Percentiles rank a stretch among this genome's conserved stretches.
These are phyloP conservation scores for Beauveria sp. DNA, from an alignment of 2,329 filamentous ascomycete genomes.

Conservation along the genomic window DNA sequence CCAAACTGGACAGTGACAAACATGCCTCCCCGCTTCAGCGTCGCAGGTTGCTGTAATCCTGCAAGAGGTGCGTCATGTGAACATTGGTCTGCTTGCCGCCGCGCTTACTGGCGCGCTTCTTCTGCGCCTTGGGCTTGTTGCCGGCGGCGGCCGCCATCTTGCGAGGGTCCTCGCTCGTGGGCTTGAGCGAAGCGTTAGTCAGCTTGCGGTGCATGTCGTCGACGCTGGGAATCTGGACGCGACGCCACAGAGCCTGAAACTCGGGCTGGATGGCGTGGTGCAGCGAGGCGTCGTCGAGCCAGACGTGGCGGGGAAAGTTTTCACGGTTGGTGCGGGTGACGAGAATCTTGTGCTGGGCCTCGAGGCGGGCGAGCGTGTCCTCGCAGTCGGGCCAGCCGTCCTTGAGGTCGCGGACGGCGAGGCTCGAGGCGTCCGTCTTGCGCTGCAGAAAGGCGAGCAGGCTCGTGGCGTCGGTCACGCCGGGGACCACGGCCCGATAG, in stretches of 20 bases:
- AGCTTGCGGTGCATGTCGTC: constrained; percentile 74
- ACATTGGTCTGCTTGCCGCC: constrained; percentile 78
- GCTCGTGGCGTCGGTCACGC: constrained; percentile 69
- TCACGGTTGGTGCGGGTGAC: constrained; percentile 92
- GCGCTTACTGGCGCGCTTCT: constrained; percentile 58
- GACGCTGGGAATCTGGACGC: constrained; percentile 65
- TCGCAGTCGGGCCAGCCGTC: constrained; percentile 91
- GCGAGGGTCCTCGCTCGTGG: constrained; percentile 71
- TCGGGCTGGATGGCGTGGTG: constrained; percentile 70
- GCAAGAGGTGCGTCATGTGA: constrained; percentile 76
- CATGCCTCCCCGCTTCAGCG: constrained; percentile 21
- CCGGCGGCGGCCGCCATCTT: constrained; percentile 31
- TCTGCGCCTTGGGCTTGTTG: constrained; percentile 62
- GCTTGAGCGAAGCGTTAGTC: constrained; percentile 70
- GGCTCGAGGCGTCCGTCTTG: constrained; percentile 71
- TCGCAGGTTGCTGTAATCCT: constrained; percentile 55
- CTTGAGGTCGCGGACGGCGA: constrained; percentile 84
- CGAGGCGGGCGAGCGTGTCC: constrained; percentile 68
- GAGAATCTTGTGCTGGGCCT: constrained; percentile 69
- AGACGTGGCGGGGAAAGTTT: constrained; percentile 75
- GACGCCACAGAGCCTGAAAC: constrained; percentile 77
- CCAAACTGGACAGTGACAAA: neutral
- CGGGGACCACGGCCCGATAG: constrained; percentile 73
- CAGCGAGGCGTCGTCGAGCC: constrained; percentile 77
- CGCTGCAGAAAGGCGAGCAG: constrained; percentile 75